These are phyloP conservation scores for Diaporthe ampelina DNA, from an alignment of 2,329 filamentous ascomycete genomes.

Conservation along the genomic window DNA sequence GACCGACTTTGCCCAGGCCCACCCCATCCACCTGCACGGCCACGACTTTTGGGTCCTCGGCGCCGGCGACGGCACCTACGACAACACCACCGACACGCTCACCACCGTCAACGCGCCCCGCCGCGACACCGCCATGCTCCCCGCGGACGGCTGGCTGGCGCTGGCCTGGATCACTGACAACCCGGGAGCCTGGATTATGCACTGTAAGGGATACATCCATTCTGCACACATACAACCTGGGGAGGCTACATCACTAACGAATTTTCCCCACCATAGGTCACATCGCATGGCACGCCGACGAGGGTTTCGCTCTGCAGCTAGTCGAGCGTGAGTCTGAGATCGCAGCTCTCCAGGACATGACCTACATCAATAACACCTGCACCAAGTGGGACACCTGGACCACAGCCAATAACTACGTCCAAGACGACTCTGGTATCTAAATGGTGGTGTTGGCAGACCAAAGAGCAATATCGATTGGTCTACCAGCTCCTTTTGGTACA, in stretches of 20 bases:
- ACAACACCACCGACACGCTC: slow-evolving; percentile 47
- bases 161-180: slow-evolving; percentile 66
- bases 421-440: slow-evolving; percentile 53
- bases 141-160: slow-evolving; percentile 59
- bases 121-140: slow-evolving; percentile 62
- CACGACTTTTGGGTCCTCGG: slow-evolving; percentile 61
- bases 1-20: slow-evolving; percentile 48
- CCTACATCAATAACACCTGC: slow-evolving; percentile 49
- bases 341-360: slow-evolving; percentile 42
- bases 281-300: slow-evolving; percentile 64
- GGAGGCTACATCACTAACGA: background rate
- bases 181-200: slow-evolving; percentile 61
- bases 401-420: slow-evolving; percentile 41
- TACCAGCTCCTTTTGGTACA: background rate
- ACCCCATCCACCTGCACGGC: too few species aligned
- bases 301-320: slow-evolving; percentile 67
- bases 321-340: slow-evolving; percentile 54
- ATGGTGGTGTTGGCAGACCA: background rate
- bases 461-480: background rate
- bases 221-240: background rate
- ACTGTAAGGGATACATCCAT: slow-evolving; percentile 48
- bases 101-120: slow-evolving; percentile 60
- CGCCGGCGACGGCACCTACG: slow-evolving; percentile 51
- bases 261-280: slow-evolving; percentile 44
- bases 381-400: slow-evolving; percentile 50